A percentile compares a stretch with the other conserved stretches of the same genome.
Evolutionary conservation across 1,284 basidiomycete genomes (phyloP).

Genomic region (Cutaneotrichosporon curvatum): DNA sequence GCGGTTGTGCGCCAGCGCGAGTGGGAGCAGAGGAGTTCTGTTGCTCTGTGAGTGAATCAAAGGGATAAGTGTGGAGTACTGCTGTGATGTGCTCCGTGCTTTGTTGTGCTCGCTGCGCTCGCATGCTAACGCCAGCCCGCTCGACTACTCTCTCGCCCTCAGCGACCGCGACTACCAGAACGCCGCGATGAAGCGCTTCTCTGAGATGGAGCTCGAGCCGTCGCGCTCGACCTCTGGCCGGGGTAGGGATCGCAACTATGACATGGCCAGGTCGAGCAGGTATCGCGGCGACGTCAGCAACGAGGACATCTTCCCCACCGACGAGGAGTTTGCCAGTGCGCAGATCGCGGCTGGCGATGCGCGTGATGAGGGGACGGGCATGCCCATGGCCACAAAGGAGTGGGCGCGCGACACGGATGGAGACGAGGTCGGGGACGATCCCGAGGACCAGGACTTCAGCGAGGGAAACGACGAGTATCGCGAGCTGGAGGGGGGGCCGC

Average conservation of each 20-base stretch:
- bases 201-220: constrained; percentile 1
- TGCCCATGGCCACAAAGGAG: constrained; percentile 12
- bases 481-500: constrained; percentile 5
- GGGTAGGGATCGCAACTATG: not conserved
- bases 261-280: not conserved
- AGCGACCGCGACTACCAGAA: constrained; percentile 36
- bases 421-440: constrained; percentile 22
- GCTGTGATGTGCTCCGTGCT: not conserved
- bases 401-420: constrained; percentile 14
- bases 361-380: constrained; percentile 21
- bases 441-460: constrained; percentile 24
- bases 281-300: constrained; percentile 3
- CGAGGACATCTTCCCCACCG: constrained; percentile 18
- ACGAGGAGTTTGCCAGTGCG: constrained; percentile 12
- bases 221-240: not conserved
- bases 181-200: constrained; percentile 23
- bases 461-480: constrained; percentile 37
- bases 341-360: constrained; percentile 7
- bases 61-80: too few relatives aligned
- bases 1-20: constrained; percentile 28
- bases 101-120: not conserved
- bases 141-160: constrained; percentile 27
- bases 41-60: constrained; percentile 30
- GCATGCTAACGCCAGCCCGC: constrained; percentile 23
- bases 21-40: constrained; percentile 14